Conservation (phyloP, 164 flowering plant genomes). For the Liquidambar formosana region DNA sequence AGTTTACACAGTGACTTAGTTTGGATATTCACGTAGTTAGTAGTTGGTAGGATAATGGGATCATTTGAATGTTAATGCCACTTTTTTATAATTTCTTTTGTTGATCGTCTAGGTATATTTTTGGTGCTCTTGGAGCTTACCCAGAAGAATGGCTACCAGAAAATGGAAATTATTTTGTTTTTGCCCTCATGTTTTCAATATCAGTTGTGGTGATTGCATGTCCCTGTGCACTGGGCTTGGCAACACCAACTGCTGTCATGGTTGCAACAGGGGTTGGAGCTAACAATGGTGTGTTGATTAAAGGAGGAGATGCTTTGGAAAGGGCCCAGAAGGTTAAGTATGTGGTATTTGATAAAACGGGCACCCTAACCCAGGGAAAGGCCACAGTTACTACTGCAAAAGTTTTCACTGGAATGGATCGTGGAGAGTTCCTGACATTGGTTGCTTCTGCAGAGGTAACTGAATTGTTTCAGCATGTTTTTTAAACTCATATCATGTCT, state of each 20-base stretch:
- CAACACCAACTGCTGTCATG: slow-evolving; percentile 99
- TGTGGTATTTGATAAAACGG: slow-evolving; percentile 95
- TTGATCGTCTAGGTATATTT: slow-evolving; percentile 61
- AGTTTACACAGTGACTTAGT: slow-evolving; percentile 29
- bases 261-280: slow-evolving; percentile 99
- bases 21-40: not conserved
- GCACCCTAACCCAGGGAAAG: slow-evolving; percentile 95
- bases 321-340: slow-evolving; percentile 82
- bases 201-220: slow-evolving; percentile 99
- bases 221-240: slow-evolving; percentile 99
- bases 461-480: no score
- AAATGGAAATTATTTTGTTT: slow-evolving; percentile 85
- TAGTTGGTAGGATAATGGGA: not conserved
- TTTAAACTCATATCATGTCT: no score
- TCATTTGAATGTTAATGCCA: not conserved
- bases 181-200: slow-evolving; percentile 96
- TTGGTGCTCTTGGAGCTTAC: slow-evolving; percentile 68
- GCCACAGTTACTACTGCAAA: slow-evolving; percentile 81
- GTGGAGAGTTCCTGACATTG: slow-evolving; percentile 83
- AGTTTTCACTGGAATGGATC: slow-evolving; percentile 76
- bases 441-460: slow-evolving; percentile 99
- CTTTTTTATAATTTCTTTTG: slow-evolving; percentile 1
- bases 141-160: slow-evolving; percentile 86
- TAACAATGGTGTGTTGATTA: slow-evolving; percentile 87
- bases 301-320: slow-evolving; percentile 99